Evolutionary conservation across 805 yeast species (phyloP), one percentile per base, ranked within the genome.

Genomic region (Nakazawaea holstii): DNA sequence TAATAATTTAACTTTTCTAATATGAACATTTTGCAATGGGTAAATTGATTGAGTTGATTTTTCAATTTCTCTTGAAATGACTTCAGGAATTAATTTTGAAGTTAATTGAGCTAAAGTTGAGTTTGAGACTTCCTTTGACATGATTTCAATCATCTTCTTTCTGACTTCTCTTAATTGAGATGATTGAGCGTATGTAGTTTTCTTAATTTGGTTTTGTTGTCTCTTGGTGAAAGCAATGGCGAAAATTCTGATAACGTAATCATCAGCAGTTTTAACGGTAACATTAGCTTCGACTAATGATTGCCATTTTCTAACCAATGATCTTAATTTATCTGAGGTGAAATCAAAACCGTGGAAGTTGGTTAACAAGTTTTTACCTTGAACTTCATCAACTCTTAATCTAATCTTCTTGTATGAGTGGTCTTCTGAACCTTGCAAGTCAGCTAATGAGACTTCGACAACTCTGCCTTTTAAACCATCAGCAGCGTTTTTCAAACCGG

Each of bases 271-370:
- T 87, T 91, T 91, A 68, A 90, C 97, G 63, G 98, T 90, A 65
- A 91, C 97, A 73, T 89, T 88, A 68, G 96, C 95, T 82, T 91
- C 98, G 64, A 91, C 95, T 74, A 92, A 80, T 59, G 97, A 83
- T 82, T 91, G 98, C 97, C 97, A 92, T 77, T 92, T 91, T 84
- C 97, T 89, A 58, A 91, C 97, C 73, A 92, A 82, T 51, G 97
- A 91, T 80, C 95, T 88, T 71, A 92, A 80, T 82, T 92, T 92
- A 80, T 91, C 97, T 59, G 95, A 80, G 68, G 98, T 91, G 85
- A 92, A 91, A 80, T 90, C 95, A 76, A 92, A 76, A 68, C 98
- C 98, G 82, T 91, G 97, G 95, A 91, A 92, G 95, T 92, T 92
- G 81, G 98, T 91, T 73, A 91, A 82, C 69, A 91, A 82, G 85